Evolutionary conservation across 768 basidiomycete species (phyloP), one percentile per base, ranked within the genome.

Genomic region (Crepidotus variabilis): DNA sequence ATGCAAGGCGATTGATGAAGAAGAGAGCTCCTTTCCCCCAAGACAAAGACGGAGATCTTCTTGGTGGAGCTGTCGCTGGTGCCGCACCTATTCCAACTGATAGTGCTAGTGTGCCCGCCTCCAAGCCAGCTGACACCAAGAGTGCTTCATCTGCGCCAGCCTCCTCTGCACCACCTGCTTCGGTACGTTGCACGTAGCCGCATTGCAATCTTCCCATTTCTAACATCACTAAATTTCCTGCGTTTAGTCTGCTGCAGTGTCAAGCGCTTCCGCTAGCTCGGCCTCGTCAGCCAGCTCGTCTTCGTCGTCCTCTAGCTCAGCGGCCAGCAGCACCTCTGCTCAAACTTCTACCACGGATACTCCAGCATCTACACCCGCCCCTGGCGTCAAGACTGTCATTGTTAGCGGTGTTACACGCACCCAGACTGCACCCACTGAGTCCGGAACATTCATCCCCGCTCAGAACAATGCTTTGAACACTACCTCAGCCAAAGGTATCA

Each of bases 1-100:
- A 63, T 51, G 50, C 84, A 64, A 82, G 83, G 64, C 86, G 89
- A 64, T 71, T 92, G 68, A 67, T 91, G 61, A 88, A 78, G 73
- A 90, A 87, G 67, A 86, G 89, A 35, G 66, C 73, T 3, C 75
- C 79, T 1, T 57, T 67, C 54, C 65, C 67, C 55, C 59, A 59
- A 28, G 55, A 55, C 45, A 39, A 33, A 14, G 57, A 56, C 56
- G 52, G 23, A 55, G 57, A 59, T 20, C 18, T 56, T 50, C 35
- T 61, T 10, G 56, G 54, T n/a, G 50, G 56, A 21, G 60, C 68
- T 50, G 66, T 74, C 57, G 70, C 68, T 57, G 76, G 73, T 58
- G 75, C 72, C 43, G 63, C 67, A 35, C 63, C 67, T 20, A 65
- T 71, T 13, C 55, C 55, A 18, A 21, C 4, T 49, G 21, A 14